phyloP scores from a whole-genome alignment of 345 rosid genomes.

The Salix viminalis region DNA sequence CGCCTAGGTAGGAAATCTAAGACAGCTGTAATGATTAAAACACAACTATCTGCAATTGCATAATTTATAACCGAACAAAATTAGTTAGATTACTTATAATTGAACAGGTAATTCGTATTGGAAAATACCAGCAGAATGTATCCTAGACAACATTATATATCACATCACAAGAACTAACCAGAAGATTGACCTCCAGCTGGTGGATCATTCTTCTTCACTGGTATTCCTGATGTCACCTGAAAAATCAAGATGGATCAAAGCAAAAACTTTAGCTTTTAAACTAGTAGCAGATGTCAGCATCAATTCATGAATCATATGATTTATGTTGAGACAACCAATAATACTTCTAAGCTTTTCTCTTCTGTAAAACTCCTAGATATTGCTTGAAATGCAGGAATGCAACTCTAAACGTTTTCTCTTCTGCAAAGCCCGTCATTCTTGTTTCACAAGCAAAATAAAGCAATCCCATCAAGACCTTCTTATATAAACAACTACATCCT shows the following conservation, averaged over 20 bases:
- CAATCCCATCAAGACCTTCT: background rate
- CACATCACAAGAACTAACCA: constrained; percentile 39
- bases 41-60: background rate
- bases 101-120: background rate
- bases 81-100: background rate
- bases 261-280: background rate
- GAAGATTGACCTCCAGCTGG: constrained; percentile 48
- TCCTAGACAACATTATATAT: background rate
- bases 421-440: background rate
- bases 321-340: background rate
- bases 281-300: background rate
- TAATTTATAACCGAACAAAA: background rate
- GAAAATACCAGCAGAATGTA: background rate
- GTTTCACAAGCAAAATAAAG: background rate
- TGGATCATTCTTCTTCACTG: constrained; percentile 37
- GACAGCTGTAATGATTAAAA: background rate
- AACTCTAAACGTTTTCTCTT: background rate
- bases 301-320: background rate
- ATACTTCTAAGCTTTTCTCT: background rate
- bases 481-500: background rate
- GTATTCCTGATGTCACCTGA: constrained; percentile 43
- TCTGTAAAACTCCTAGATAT: background rate
- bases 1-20: background rate
- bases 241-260: constrained; percentile 15
- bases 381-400: background rate